These are phyloP conservation scores for Ceratocystis cubensis DNA, from an alignment of 2,329 filamentous ascomycete genomes.

Conservation along the genomic window DNA sequence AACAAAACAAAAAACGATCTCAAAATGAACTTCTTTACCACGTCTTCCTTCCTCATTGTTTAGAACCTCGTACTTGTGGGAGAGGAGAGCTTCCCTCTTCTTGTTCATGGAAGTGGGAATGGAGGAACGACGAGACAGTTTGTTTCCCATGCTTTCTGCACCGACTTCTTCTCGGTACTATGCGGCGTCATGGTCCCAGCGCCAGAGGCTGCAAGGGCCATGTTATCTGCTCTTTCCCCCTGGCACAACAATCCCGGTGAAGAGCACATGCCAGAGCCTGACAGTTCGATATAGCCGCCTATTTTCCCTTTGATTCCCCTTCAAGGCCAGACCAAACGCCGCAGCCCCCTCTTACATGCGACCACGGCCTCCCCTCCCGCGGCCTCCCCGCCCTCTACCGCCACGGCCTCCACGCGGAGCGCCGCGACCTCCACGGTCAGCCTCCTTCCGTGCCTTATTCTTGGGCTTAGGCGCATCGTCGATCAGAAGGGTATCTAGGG, in stretches of 20 bases:
- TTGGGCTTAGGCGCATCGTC: slow-evolving; percentile 97
- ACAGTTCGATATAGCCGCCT: not conserved
- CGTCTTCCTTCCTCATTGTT: not conserved
- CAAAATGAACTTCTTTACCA: not conserved
- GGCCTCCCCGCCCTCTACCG: slow-evolving; percentile 43
- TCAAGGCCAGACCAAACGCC: not conserved
- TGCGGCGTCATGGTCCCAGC: not conserved
- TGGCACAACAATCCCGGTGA: not conserved
- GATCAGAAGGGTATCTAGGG: slow-evolving; percentile 86
- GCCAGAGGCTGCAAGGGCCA: not conserved
- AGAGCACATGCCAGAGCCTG: not conserved
- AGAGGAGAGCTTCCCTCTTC: not conserved
- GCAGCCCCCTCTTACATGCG: slow-evolving; percentile 22
- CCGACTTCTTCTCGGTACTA: not conserved
- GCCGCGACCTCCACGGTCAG: slow-evolving; percentile 47
- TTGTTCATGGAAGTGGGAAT: not conserved
- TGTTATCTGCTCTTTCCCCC: not conserved
- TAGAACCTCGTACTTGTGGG: not conserved
- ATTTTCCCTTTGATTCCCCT: not conserved
- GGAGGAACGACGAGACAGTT: not conserved
- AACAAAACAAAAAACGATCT: slow-evolving; percentile 7
- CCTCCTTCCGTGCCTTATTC: slow-evolving; percentile 98
- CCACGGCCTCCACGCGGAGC: slow-evolving; percentile 38
- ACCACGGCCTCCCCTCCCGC: slow-evolving; percentile 35
- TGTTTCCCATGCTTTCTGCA: not conserved